Conservation (phyloP, 352 stramenopile genomes). For the Pseudoperonospora humuli region DNA sequence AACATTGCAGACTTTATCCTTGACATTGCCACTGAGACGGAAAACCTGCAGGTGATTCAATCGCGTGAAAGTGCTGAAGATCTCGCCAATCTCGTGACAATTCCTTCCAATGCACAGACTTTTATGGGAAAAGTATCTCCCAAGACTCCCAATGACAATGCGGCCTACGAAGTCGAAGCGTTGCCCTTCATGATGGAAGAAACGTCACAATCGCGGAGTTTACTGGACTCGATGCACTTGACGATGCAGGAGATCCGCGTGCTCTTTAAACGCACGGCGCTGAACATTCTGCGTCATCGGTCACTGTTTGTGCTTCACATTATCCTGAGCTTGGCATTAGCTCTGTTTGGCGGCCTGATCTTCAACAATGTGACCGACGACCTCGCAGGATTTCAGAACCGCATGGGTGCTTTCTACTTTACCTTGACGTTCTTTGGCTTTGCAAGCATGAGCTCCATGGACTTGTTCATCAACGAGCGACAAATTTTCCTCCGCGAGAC, state of each 20-base stretch:
- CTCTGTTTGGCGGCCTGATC: slow-evolving; percentile 58
- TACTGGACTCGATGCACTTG: slow-evolving; percentile 31
- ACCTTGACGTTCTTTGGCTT: slow-evolving; percentile 84
- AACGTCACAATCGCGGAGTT: slow-evolving; percentile 15
- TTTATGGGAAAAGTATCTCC: slow-evolving; percentile 11
- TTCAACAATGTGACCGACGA: slow-evolving; percentile 82
- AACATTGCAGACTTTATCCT: slow-evolving; percentile 81
- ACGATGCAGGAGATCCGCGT: slow-evolving; percentile 55
- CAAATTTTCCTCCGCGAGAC: slow-evolving; percentile 73
- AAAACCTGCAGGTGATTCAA: slow-evolving; percentile 51
- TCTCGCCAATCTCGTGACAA: neutral
- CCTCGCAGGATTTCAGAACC: slow-evolving; percentile 81
- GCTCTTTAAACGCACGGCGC: slow-evolving; percentile 53
- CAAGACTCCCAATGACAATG: slow-evolving; percentile 24
- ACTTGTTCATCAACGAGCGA: slow-evolving; percentile 69
- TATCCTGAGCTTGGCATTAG: slow-evolving; percentile 46
- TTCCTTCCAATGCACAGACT: neutral
- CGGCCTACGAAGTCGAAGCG: slow-evolving; percentile 24
- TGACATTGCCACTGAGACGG: slow-evolving; percentile 52
- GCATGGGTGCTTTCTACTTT: slow-evolving; percentile 79
- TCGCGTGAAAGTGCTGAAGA: slow-evolving; percentile 22
- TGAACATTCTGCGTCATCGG: slow-evolving; percentile 67
- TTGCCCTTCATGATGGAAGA: slow-evolving; percentile 55
- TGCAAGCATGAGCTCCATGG: slow-evolving; percentile 78
- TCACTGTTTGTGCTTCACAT: slow-evolving; percentile 64